phyloP scores from a whole-genome alignment of 2,329 filamentous ascomycete species.

The Sclerotinia glacialis region DNA sequence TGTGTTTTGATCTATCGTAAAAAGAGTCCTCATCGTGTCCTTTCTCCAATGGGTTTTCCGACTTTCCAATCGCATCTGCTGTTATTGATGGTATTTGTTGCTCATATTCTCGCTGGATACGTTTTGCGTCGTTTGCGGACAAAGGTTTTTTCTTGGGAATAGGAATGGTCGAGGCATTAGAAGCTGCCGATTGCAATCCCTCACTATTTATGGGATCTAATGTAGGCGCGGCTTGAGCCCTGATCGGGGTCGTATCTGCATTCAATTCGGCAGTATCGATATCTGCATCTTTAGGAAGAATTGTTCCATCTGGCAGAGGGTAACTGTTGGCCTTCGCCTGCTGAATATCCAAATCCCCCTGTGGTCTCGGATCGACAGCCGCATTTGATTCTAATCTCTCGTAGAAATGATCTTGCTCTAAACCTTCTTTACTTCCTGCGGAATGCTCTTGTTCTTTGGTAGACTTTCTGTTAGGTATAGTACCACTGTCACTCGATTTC shows the following conservation, averaged over 20 bases:
- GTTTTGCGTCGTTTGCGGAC: constrained; percentile 45
- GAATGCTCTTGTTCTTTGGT: constrained; percentile 34
- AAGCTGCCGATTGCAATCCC: constrained; percentile 42
- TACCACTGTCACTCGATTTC: constrained; percentile 27
- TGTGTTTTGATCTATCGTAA: constrained; percentile 49
- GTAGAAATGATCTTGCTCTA: constrained; percentile 53
- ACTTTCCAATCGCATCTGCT: constrained; percentile 44
- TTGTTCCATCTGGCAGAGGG: constrained; percentile 51
- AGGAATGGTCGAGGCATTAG: constrained; percentile 44
- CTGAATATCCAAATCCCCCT: constrained; percentile 44
- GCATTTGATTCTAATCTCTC: constrained; percentile 45
- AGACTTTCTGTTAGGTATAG: constrained; percentile 35
- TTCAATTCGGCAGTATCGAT: constrained; percentile 32
- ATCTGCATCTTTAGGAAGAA: constrained; percentile 42
- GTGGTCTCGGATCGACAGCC: constrained; percentile 40
- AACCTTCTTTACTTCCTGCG: constrained; percentile 38
- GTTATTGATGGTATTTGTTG: constrained; percentile 51
- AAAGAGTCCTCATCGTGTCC: constrained; percentile 53
- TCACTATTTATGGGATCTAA: constrained; percentile 39
- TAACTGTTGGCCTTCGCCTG: constrained; percentile 46
- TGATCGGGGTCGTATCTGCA: constrained; percentile 40
- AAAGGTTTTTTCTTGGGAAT: constrained; percentile 34
- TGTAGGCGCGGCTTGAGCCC: constrained; percentile 39
- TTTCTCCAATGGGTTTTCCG: constrained; percentile 28
- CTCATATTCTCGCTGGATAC: constrained; percentile 49